Conservation (phyloP, 2,329 filamentous ascomycete species). For the Stenocarpella maydis region DNA sequence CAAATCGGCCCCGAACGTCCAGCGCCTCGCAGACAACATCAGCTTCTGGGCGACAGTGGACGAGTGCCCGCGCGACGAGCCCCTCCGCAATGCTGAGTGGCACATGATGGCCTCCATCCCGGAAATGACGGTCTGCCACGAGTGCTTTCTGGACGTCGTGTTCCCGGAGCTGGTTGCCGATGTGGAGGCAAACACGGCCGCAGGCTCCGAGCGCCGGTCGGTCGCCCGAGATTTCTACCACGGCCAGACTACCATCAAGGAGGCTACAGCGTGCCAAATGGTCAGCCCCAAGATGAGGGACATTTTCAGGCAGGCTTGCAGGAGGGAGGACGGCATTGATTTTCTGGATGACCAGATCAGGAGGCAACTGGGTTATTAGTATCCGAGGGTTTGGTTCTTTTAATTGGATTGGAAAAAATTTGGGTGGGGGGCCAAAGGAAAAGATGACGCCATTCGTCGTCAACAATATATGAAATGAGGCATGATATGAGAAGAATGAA, state of each 20-base stretch:
- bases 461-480: slow-evolving; percentile 8
- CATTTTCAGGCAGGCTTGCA: slow-evolving; percentile 73
- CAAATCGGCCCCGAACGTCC: slow-evolving; percentile 61
- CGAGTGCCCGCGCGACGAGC: slow-evolving; percentile 73
- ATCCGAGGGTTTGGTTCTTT: background rate
- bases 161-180: slow-evolving; percentile 68
- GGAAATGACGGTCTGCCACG: slow-evolving; percentile 83
- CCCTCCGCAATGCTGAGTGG: slow-evolving; percentile 72
- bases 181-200: slow-evolving; percentile 41
- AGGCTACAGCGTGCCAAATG: slow-evolving; percentile 74
- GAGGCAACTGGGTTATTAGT: slow-evolving; percentile 60
- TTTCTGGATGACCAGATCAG: slow-evolving; percentile 66
- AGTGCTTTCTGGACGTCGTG: slow-evolving; percentile 86
- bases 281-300: slow-evolving; percentile 83
- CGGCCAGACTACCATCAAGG: slow-evolving; percentile 60
- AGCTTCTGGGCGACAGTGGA: slow-evolving; percentile 63
- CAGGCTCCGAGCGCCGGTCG: background rate
- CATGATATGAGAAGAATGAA: slow-evolving; percentile 11
- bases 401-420: background rate
- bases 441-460: background rate
- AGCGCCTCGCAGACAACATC: slow-evolving; percentile 70
- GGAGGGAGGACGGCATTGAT: slow-evolving; percentile 67
- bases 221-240: slow-evolving; percentile 73
- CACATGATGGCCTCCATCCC: slow-evolving; percentile 79
- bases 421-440: background rate